Evolutionary conservation across 164 flowering plant species (phyloP).

Genomic region (Dillenia suffruticosa): DNA sequence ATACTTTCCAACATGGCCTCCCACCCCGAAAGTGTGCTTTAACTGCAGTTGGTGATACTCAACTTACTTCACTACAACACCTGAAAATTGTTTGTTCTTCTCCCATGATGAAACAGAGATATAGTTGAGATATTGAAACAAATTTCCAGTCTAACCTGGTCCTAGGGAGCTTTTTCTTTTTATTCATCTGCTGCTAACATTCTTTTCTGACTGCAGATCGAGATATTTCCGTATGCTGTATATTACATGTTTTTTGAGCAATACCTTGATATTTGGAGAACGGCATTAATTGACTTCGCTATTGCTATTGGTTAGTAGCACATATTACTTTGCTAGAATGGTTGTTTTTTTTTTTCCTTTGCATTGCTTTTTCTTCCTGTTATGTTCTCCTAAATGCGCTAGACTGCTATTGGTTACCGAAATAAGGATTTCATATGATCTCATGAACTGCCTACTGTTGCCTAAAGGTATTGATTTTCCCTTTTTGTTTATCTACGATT

Average conservation of each 20-base stretch:
- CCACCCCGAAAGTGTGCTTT: no score
- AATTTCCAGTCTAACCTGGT: no score
- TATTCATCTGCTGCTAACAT: slow-evolving; percentile 7
- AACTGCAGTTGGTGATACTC: no score
- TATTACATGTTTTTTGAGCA: slow-evolving; percentile 96
- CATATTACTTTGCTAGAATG: not conserved
- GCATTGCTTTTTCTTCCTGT: not conserved
- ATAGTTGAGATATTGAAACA: no score
- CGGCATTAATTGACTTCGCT: slow-evolving; percentile 84
- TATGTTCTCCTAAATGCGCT: no score
- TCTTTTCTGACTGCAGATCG: slow-evolving; percentile 62
- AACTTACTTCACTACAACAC: no score
- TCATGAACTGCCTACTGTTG: not conserved
- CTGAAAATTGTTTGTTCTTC: no score
- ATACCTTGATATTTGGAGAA: slow-evolving; percentile 92
- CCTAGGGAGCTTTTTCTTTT: not conserved
- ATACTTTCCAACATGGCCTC: no score
- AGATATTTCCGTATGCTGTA: slow-evolving; percentile 93
- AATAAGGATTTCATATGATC: no score
- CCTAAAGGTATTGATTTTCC: slow-evolving; percentile 3
- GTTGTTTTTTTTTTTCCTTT: not conserved
- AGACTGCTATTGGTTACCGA: no score
- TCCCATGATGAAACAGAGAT: no score
- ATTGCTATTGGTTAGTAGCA: slow-evolving; percentile 81
- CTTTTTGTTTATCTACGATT: slow-evolving; percentile 12